Percentiles rank a stretch among this genome's conserved stretches.
Evolutionary conservation across 495 filamentous ascomycete genomes (phyloP).

Genomic region (Penicillium riverlandense): DNA sequence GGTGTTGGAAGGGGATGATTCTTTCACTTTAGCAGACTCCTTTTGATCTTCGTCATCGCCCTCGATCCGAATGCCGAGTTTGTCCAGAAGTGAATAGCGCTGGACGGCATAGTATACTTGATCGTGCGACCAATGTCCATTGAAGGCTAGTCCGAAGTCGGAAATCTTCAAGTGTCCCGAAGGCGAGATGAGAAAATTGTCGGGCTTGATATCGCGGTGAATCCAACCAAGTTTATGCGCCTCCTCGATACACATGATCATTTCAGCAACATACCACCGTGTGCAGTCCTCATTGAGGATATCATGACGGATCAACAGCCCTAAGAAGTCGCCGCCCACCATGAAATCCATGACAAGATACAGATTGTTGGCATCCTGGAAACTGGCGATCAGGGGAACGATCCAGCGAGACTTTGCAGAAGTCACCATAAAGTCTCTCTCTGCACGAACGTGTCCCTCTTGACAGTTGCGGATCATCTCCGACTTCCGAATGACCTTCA

Average conservation of each 20-base stretch:
- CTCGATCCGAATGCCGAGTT: conserved; percentile 63
- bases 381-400: conserved; percentile 79
- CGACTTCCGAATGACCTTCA: conserved; percentile 93
- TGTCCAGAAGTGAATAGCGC: conserved; percentile 66
- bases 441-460: conserved; percentile 85
- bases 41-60: conserved; percentile 69
- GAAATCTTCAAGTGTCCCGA: conserved; percentile 91
- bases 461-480: conserved; percentile 85
- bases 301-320: conserved; percentile 74
- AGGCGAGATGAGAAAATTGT: conserved; percentile 87
- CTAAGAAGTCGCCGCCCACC: conserved; percentile 90
- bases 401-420: conserved; percentile 81
- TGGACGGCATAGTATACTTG: conserved; percentile 77
- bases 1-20: not conserved
- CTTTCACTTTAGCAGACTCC: conserved; percentile 32
- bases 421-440: conserved; percentile 83
- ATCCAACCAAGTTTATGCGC: conserved; percentile 82
- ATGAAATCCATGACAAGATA: conserved; percentile 98
- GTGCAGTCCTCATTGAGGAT: conserved; percentile 70
- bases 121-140: conserved; percentile 91
- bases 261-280: conserved; percentile 86
- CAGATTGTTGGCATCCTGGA: conserved; percentile 75
- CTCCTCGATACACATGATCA: conserved; percentile 92
- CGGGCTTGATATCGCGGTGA: conserved; percentile 91
- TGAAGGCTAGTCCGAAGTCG: conserved; percentile 90